Base-by-base conservation (phyloP, 768 basidiomycete genomes). In the Tylopilus cervinicoccineus region DNA sequence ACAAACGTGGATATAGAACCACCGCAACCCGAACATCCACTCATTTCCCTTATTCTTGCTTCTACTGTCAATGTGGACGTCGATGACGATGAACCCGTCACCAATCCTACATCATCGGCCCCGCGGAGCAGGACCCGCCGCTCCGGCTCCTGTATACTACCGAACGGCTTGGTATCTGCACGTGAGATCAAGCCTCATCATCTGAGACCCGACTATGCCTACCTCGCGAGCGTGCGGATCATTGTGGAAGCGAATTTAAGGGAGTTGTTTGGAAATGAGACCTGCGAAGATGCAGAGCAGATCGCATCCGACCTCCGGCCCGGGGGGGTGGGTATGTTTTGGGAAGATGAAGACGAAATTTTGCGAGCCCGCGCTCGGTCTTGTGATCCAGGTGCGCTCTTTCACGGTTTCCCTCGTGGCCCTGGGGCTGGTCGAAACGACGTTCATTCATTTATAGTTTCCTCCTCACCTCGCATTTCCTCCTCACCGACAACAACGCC, bases 201-300 rank as follows among this genome's bases (percentile, higher is more conserved):
- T 19, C 61, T 63, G 16, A 52, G 73, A 14, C 76, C 76, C 0
- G 80, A 82, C 54, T 82, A 80, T 60, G 64, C 66, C 2, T 81
- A 70, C 61, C 72, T 81, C 12, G 69, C 76, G 3, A 74, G 77
- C 13, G 78, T 69, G 9, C 72, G 80, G 12, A 64, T 74, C 20
- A 65, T 80, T 10, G 68, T 81, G 14, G 79, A 82, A 54, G 68
- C 71, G 27, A 82, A 80, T 49, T 45, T 81, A 49, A 68, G 64
- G 11, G 76, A 78, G 11, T 43, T 69, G 4, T 66, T 72, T 24
- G 54, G 47, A 6, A 23, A 16, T 1, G 44, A 29, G 26, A 14
- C 34, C 33, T 16, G 3, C 10, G 36, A 48, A n/a, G 17, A 33
- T 23, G 37, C 16, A 0, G 50, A 44, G n/a, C 17, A 5, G 12